Evolutionary conservation across 352 stramenopile genomes (phyloP).

Genomic region (Pythium apleroticum): DNA sequence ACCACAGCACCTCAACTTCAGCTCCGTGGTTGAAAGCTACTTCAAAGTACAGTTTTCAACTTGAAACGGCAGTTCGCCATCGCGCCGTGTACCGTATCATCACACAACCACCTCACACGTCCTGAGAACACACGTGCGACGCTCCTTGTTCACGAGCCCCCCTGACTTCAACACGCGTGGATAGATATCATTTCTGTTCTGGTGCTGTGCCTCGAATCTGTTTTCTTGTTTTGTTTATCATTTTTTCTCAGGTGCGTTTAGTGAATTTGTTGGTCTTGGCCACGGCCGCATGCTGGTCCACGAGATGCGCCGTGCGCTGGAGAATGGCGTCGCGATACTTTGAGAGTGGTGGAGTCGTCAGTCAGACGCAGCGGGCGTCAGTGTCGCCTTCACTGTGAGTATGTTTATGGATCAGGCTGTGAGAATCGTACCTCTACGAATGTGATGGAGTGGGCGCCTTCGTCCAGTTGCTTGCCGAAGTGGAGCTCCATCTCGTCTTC

Average conservation of each 20-base stretch:
- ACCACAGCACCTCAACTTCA: not conserved
- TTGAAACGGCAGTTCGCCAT: too few species aligned
- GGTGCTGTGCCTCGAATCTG: not conserved
- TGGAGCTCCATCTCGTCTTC: conserved; percentile 77
- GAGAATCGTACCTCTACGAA: conserved; percentile 52
- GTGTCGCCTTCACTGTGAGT: too few species aligned
- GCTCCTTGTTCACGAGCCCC: too few species aligned
- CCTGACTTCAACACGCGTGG: not conserved
- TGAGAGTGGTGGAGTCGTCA: too few species aligned
- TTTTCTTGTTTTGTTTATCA: not conserved
- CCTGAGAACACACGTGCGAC: not conserved
- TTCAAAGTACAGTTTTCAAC: too few species aligned
- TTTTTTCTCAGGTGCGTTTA: conserved; percentile 40
- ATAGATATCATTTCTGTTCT: not conserved
- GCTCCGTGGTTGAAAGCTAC: not conserved
- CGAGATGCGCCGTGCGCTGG: conserved; percentile 57
- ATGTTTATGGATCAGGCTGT: too few species aligned
- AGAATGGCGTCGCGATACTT: conserved; percentile 65
- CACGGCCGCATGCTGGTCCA: conserved; percentile 54
- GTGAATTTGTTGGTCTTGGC: conserved; percentile 49
- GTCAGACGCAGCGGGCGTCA: too few species aligned
- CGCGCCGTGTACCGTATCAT: too few species aligned
- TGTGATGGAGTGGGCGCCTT: conserved; percentile 61
- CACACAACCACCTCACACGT: not conserved
- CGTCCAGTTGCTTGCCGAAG: conserved; percentile 62